phyloP scores from a whole-genome alignment of 202 grass and related monocot species.

The Panicum hallii region DNA sequence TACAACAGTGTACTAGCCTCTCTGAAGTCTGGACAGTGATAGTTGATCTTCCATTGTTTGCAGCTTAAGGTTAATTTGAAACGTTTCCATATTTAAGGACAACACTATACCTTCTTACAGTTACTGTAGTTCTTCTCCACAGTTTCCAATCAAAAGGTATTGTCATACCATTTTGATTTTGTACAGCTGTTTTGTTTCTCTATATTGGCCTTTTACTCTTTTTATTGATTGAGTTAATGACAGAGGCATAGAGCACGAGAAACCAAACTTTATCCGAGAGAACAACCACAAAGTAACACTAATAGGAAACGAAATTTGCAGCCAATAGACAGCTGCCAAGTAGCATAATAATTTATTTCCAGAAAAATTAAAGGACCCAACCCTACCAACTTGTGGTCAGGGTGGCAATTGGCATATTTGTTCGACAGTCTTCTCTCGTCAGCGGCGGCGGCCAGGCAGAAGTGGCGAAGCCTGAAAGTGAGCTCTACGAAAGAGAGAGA shows the following conservation, averaged over 20 bases:
- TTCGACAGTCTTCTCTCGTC: background rate
- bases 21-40: background rate
- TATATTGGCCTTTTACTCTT: background rate
- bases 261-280: background rate
- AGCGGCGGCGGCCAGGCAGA: constrained; percentile 34
- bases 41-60: background rate
- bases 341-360: constrained; percentile 21
- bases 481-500: constrained; percentile 38
- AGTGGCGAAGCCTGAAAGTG: constrained; percentile 45
- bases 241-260: background rate
- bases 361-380: constrained; percentile 20
- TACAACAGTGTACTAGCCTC: background rate
- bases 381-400: constrained; percentile 9
- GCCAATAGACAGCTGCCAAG: constrained; percentile 21
- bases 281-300: background rate
- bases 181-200: background rate
- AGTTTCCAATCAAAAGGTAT: background rate
- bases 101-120: background rate
- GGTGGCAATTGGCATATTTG: constrained; percentile 42
- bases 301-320: background rate
- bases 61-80: background rate
- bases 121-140: background rate
- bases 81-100: background rate
- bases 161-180: background rate
- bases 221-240: background rate